phyloP scores from a whole-genome alignment of 1,139 yeast species.

The Yamadazyma dendronema region DNA sequence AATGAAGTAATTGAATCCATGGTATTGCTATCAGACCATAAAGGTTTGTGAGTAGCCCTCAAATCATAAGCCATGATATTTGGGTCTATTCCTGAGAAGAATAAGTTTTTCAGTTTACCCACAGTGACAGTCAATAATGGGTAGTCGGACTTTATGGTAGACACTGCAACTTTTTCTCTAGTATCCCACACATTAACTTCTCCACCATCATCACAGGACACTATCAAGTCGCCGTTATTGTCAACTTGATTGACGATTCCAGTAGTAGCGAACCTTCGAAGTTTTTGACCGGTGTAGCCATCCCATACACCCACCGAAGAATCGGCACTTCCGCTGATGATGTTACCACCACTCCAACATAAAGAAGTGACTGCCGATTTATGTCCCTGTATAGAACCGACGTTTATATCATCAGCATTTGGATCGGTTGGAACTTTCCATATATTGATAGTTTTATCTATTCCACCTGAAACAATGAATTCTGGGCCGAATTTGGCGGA shows the following conservation, averaged over 20 bases:
- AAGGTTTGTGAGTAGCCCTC: constrained; percentile 33
- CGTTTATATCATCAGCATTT: constrained; percentile 26
- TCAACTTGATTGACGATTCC: constrained; percentile 50
- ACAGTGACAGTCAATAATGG: constrained; percentile 58
- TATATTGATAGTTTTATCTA: constrained; percentile 44
- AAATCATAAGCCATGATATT: constrained; percentile 56
- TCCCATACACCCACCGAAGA: constrained; percentile 55
- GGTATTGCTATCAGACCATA: constrained; percentile 51
- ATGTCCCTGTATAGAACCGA: constrained; percentile 45
- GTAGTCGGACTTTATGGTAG: constrained; percentile 41
- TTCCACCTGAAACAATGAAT: constrained; percentile 51
- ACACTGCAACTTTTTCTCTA: constrained; percentile 45
- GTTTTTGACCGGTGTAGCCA: constrained; percentile 50
- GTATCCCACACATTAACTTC: constrained; percentile 60
- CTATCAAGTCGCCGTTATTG: constrained; percentile 29
- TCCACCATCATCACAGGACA: constrained; percentile 71
- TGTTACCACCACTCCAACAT: constrained; percentile 42
- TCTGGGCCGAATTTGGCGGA: constrained; percentile 40
- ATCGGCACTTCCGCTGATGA: constrained; percentile 54
- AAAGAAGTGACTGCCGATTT: constrained; percentile 52
- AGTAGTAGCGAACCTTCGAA: constrained; percentile 42
- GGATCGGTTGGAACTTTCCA: constrained; percentile 42
- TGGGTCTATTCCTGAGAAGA: constrained; percentile 69
- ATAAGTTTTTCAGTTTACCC: constrained; percentile 30
- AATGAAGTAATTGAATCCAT: constrained; percentile 52